These are phyloP conservation scores for Saccharum officinarum DNA, from an alignment of 176 grass and related monocot species.

Conservation along the genomic window DNA sequence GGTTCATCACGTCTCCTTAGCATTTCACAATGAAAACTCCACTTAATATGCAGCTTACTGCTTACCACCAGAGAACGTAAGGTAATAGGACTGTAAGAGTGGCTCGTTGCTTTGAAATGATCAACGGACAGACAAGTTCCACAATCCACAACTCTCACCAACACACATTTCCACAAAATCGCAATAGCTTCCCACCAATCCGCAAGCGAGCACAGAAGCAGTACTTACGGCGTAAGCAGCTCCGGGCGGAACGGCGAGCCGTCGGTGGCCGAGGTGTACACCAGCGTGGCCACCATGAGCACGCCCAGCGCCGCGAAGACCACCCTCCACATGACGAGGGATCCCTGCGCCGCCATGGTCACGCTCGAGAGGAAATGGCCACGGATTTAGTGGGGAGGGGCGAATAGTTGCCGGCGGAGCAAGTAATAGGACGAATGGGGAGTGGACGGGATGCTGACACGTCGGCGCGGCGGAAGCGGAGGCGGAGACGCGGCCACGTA, in stretches of 20 bases:
- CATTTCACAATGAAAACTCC: neutral
- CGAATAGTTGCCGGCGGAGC: neutral
- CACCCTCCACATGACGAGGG: constrained; percentile 48
- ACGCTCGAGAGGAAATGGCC: neutral
- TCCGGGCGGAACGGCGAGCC: constrained; percentile 82
- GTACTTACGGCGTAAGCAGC: constrained; percentile 79
- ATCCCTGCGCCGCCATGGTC: constrained; percentile 32
- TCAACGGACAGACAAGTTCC: neutral
- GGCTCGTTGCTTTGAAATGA: neutral
- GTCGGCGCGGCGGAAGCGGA: constrained; percentile 26
- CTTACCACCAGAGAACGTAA: neutral
- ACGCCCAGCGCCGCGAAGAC: constrained; percentile 66
- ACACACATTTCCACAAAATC: neutral
- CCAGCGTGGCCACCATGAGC: constrained; percentile 75
- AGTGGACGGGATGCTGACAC: constrained; percentile 37
- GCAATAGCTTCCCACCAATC: neutral
- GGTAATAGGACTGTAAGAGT: neutral
- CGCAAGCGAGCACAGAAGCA: neutral
- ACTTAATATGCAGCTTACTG: neutral
- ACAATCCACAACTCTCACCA: neutral
- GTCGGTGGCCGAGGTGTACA: constrained; percentile 72
- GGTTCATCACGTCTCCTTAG: neutral
- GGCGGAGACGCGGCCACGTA: constrained; percentile 47
- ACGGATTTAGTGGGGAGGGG: neutral
- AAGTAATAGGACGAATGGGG: neutral